A percentile compares a stretch with the other conserved stretches of the same genome.
phyloP scores from a whole-genome alignment of 306 rosid genomes.

The Cucumis cinereus region DNA sequence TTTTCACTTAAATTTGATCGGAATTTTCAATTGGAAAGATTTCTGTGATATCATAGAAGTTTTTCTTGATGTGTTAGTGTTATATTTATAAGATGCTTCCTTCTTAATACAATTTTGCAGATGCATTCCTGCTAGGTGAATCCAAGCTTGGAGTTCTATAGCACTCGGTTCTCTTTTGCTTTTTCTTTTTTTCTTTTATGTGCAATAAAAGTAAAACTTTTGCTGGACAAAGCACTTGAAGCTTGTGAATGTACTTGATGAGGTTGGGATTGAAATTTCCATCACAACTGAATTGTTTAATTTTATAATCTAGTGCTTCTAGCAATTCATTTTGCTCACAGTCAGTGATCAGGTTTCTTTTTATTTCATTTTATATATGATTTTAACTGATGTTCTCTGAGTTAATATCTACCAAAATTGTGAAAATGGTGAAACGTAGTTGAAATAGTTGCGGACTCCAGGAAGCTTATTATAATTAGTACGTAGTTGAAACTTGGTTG shows the following conservation, averaged over 20 bases:
- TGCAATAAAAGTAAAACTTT: constrained; percentile 6
- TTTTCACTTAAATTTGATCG: not conserved
- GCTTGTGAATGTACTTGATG: constrained; percentile 5
- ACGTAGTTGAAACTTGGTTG: not conserved
- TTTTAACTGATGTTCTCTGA: not conserved
- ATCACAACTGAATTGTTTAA: not conserved
- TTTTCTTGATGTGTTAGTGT: not conserved
- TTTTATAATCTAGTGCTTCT: not conserved
- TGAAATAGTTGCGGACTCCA: not conserved
- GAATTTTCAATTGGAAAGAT: not conserved
- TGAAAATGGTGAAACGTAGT: not conserved
- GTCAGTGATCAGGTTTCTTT: not conserved
- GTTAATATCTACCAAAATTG: not conserved
- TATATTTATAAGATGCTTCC: not conserved
- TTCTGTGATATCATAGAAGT: not conserved
- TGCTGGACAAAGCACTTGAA: not conserved
- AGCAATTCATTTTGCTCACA: not conserved
- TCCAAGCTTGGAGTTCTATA: constrained; percentile 1
- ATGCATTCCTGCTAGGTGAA: not conserved
- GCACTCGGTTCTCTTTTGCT: not conserved
- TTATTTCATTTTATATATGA: not conserved
- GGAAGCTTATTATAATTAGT: not conserved
- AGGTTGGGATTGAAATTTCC: not conserved
- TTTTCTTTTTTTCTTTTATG: not conserved
- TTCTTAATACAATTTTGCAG: constrained; percentile 1